Percentiles rank a stretch among this genome's conserved stretches.
These are phyloP conservation scores for Dunaliella sp. DNA, from an alignment of 139 green algal species.

Conservation along the genomic window DNA sequence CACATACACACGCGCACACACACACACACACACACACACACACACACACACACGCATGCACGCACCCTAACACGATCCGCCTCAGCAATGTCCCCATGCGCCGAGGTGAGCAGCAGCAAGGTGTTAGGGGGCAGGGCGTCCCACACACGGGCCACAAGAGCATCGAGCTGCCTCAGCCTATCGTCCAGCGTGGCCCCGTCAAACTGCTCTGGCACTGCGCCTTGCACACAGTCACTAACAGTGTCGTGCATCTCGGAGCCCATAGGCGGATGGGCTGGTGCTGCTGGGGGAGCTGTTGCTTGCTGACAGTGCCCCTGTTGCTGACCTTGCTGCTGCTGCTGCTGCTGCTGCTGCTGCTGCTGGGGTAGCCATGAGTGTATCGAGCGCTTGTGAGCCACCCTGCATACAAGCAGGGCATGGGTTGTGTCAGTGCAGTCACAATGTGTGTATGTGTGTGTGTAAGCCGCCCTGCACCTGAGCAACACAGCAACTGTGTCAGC, in stretches of 20 bases:
- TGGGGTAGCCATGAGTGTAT: neutral
- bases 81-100: conserved; percentile 37
- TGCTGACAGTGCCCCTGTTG: neutral
- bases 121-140: conserved; percentile 44
- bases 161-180: conserved; percentile 39
- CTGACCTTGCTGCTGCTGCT: neutral
- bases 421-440: no score
- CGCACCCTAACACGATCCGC: conserved; percentile 3
- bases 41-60: neutral
- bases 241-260: no score
- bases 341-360: conserved; percentile 4
- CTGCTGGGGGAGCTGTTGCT: no score
- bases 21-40: neutral
- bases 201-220: no score
- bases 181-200: conserved; percentile 11
- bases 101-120: conserved; percentile 61
- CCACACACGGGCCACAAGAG: conserved; percentile 41
- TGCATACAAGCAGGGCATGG: neutral
- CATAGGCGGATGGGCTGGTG: no score
- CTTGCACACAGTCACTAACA: no score
- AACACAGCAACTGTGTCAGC: no score
- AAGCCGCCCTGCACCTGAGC: no score
- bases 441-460: no score
- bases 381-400: neutral
- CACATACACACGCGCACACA: neutral